These are phyloP conservation scores for Neonectria faginata DNA, from an alignment of 2,329 filamentous ascomycete species.

Conservation along the genomic window DNA sequence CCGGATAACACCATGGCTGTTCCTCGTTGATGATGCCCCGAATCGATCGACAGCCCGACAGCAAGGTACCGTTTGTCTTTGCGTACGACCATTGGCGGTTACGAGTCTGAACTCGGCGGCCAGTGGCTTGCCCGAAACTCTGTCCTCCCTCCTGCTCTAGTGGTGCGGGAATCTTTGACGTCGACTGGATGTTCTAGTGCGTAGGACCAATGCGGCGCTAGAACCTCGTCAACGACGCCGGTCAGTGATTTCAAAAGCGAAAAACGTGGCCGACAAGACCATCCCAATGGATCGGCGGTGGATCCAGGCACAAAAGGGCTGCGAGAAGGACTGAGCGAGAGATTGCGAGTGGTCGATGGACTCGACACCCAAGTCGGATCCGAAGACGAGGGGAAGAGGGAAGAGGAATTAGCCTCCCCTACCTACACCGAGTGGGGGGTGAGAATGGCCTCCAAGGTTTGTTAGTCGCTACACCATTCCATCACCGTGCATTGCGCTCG, in stretches of 20 bases:
- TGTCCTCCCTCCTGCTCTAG: conserved; percentile 3
- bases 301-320: not conserved
- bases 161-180: conserved; percentile 13
- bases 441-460: conserved; percentile 15
- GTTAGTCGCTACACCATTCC: conserved; percentile 20
- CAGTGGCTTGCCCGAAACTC: conserved; percentile 13
- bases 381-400: not conserved
- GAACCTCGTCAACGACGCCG: conserved; percentile 28
- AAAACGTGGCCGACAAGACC: conserved; percentile 27
- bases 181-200: conserved; percentile 27
- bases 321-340: not conserved
- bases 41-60: conserved; percentile 8
- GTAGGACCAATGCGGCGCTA: conserved; percentile 29
- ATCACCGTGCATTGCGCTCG: conserved; percentile 9
- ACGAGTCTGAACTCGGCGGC: conserved; percentile 14
- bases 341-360: not conserved
- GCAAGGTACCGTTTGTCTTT: conserved; percentile 17
- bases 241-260: conserved; percentile 24
- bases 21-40: not conserved
- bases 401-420: not conserved
- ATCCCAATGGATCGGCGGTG: conserved; percentile 26
- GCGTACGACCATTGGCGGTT: conserved; percentile 16
- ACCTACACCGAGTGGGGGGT: not conserved
- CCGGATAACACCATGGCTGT: not conserved
- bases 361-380: not conserved